These are phyloP conservation scores for Suhomyces sp. DNA, from an alignment of 805 yeast genomes.

Conservation along the genomic window DNA sequence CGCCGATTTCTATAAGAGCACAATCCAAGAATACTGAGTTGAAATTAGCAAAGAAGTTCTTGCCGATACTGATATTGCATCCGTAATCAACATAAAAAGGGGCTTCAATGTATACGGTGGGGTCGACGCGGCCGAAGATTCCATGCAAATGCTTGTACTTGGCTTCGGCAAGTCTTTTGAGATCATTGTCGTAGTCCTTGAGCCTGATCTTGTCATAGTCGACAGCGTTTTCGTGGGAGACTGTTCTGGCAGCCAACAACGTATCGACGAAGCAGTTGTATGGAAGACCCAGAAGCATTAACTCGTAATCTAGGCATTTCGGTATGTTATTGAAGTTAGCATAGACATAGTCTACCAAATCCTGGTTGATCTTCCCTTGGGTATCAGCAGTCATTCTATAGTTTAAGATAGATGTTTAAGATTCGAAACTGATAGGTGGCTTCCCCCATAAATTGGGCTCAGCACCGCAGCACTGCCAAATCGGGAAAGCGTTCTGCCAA, in stretches of 20 bases:
- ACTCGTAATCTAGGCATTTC: constrained; percentile 45
- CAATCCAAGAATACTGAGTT: constrained; percentile 55
- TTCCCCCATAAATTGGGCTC: neutral
- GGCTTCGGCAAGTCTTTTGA: constrained; percentile 29
- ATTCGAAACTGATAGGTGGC: neutral
- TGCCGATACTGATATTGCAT: constrained; percentile 55
- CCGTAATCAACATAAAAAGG: constrained; percentile 70
- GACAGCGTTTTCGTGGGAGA: constrained; percentile 32
- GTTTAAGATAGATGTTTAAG: neutral
- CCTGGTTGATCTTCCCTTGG: constrained; percentile 21
- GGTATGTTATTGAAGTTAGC: constrained; percentile 33
- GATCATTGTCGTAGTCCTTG: constrained; percentile 28
- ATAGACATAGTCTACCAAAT: constrained; percentile 34
- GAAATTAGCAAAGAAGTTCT: constrained; percentile 59
- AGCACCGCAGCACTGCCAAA: neutral
- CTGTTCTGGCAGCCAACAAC: constrained; percentile 24
- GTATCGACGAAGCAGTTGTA: constrained; percentile 37
- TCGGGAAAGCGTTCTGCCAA: neutral
- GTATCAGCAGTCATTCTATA: neutral
- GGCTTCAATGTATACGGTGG: constrained; percentile 46
- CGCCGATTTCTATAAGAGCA: constrained; percentile 58
- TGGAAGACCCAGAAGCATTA: constrained; percentile 52
- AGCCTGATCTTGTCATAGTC: constrained; percentile 34
- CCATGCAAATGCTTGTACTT: constrained; percentile 33
- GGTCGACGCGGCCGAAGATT: constrained; percentile 50